These are phyloP conservation scores for Pelargonium myrrhifolium DNA, from an alignment of 441 rosid genomes.

Conservation along the genomic window DNA sequence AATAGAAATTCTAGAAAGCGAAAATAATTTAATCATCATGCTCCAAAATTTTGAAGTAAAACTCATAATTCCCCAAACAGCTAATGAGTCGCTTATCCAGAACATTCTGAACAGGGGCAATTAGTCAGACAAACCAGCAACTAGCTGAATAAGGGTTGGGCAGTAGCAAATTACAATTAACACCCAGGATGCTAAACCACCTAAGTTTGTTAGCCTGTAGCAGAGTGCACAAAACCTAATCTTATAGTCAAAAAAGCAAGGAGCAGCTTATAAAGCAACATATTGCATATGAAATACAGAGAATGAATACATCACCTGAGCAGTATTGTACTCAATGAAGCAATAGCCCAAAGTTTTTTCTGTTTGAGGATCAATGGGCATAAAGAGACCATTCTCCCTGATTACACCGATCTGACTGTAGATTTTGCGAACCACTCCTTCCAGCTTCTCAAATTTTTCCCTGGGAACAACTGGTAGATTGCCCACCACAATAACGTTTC, in stretches of 20 bases:
- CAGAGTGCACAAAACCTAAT: no score
- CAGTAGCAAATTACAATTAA: neutral
- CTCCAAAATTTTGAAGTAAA: neutral
- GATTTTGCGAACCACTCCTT: slow-evolving; percentile 19
- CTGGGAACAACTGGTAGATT: slow-evolving; percentile 23
- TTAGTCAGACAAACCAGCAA: neutral
- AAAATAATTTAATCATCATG: neutral
- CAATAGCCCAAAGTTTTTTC: slow-evolving; percentile 24
- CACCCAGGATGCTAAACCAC: neutral
- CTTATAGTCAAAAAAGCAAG: no score
- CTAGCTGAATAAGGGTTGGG: neutral
- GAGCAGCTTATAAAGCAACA: neutral
- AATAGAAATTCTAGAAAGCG: no score
- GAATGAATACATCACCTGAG: slow-evolving; percentile 17
- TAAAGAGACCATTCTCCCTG: slow-evolving; percentile 22
- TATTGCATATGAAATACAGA: neutral
- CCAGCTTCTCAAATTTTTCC: slow-evolving; percentile 26
- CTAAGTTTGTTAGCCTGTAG: no score
- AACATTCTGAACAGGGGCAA: neutral
- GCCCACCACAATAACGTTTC: slow-evolving; percentile 20
- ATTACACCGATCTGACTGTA: slow-evolving; percentile 14
- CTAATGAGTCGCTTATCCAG: neutral
- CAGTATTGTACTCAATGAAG: slow-evolving; percentile 24
- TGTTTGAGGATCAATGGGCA: slow-evolving; percentile 25
- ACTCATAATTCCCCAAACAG: neutral